Evolutionary conservation across 108 stramenopile species (phyloP).

Genomic region (Epithemia pelagica): DNA sequence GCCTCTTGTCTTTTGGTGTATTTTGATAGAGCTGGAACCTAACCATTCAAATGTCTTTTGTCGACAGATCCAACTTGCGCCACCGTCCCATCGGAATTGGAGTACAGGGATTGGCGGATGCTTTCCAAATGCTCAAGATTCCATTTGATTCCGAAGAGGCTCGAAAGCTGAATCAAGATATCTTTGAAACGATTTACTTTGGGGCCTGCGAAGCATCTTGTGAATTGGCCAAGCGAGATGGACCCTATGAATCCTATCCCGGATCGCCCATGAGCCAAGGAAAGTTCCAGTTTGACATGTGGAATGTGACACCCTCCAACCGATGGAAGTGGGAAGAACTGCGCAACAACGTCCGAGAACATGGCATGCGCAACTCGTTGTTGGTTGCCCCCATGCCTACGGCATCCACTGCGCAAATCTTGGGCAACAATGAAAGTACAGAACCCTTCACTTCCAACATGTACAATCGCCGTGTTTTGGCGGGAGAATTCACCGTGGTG

Average conservation of each 20-base stretch:
- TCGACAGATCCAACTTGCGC: constrained; percentile 79
- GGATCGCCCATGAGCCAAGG: constrained; percentile 96
- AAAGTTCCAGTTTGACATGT: constrained; percentile 95
- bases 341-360: constrained; percentile 72
- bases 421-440: constrained; percentile 97
- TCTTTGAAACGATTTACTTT: constrained; percentile 99
- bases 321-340: constrained; percentile 96
- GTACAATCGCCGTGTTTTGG: constrained; percentile 98
- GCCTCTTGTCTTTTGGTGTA: background rate
- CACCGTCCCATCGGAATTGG: constrained; percentile 99
- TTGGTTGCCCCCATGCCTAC: constrained; percentile 99
- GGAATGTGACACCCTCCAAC: constrained; percentile 84
- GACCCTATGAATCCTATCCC: constrained; percentile 89
- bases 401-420: constrained; percentile 98
- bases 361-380: constrained; percentile 97
- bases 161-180: constrained; percentile 84
- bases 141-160: constrained; percentile 93
- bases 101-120: constrained; percentile 98
- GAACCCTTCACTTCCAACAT: constrained; percentile 99
- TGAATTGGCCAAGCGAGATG: constrained; percentile 89
- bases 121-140: constrained; percentile 89
- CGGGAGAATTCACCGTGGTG: constrained; percentile 98
- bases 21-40: constrained; percentile 1
- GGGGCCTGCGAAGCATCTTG: constrained; percentile 90
- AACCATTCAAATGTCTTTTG: background rate